A percentile compares a stretch with the other conserved stretches of the same genome.
Conservation (phyloP, 306 rosid species). For the Rubus idaeus region DNA sequence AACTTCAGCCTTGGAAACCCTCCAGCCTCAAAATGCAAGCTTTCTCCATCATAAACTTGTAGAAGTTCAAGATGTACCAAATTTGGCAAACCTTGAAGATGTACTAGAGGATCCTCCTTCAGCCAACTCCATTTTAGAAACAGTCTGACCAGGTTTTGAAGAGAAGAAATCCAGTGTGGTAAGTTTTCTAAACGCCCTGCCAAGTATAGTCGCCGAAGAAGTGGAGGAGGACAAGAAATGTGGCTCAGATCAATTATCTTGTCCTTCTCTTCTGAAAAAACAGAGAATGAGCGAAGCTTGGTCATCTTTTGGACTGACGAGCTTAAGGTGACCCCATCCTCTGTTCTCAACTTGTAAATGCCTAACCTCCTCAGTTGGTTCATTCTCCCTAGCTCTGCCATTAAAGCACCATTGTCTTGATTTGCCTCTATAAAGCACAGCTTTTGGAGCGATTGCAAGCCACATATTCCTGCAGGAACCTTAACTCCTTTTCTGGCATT, state of each 20-base stretch:
- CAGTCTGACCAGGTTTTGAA: conserved; percentile 22
- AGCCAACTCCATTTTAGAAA: conserved; percentile 29
- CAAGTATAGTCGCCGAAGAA: conserved; percentile 34
- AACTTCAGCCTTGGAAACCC: conserved; percentile 26
- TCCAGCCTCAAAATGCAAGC: conserved; percentile 18
- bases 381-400: conserved; percentile 35
- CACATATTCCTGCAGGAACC: conserved; percentile 25
- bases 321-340: conserved; percentile 30
- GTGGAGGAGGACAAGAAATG: conserved; percentile 24
- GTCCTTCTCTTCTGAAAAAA: conserved; percentile 18
- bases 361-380: conserved; percentile 37
- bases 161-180: conserved; percentile 39
- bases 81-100: conserved; percentile 31
- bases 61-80: conserved; percentile 31
- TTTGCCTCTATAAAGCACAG: conserved; percentile 33
- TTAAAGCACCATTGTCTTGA: conserved; percentile 1
- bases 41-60: conserved; percentile 23
- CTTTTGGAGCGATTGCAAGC: conserved; percentile 36
- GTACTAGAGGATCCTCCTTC: conserved; percentile 34
- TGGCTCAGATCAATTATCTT: conserved; percentile 25
- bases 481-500: conserved; percentile 30
- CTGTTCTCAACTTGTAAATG: conserved; percentile 22
- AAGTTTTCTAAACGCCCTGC: conserved; percentile 30
- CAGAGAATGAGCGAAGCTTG: conserved; percentile 23
- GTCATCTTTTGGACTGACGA: conserved; percentile 24